Percentiles rank a stretch among this genome's conserved stretches.
Conservation (phyloP, 257 asterid genomes). For the Ehretia macrophylla region DNA sequence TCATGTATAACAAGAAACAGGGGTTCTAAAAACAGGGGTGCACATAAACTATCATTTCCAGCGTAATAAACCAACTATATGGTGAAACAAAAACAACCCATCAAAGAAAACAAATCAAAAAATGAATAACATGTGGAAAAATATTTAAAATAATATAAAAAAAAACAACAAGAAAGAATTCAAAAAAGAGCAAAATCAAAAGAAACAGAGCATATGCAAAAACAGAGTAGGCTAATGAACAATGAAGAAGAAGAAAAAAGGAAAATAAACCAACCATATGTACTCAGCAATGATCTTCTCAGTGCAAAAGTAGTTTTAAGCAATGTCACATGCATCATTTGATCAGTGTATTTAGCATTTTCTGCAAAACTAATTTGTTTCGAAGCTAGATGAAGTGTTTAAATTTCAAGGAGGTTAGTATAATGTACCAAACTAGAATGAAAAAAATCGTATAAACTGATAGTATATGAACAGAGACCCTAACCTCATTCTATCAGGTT, state of each 20-base stretch:
- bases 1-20: slow-evolving; percentile 1
- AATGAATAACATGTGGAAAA: not conserved
- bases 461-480: no score
- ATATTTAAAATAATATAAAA: no score
- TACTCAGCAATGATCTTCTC: slow-evolving; percentile 46
- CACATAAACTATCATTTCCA: not conserved
- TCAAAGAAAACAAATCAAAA: not conserved
- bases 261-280: slow-evolving; percentile 39
- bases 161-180: not conserved
- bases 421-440: no score
- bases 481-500: no score
- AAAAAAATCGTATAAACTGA: no score
- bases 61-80: not conserved
- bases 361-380: no score
- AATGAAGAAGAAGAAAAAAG: not conserved
- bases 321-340: no score
- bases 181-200: not conserved
- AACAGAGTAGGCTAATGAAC: not conserved
- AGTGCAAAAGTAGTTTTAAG: no score
- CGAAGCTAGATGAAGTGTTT: no score
- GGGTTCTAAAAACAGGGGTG: not conserved
- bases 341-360: no score
- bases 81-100: not conserved
- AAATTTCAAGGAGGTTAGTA: no score
- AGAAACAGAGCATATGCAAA: slow-evolving; percentile 8